Evolutionary conservation across 73 alveolate genomes (phyloP).

Genomic region (Tetrahymena elliotti): DNA sequence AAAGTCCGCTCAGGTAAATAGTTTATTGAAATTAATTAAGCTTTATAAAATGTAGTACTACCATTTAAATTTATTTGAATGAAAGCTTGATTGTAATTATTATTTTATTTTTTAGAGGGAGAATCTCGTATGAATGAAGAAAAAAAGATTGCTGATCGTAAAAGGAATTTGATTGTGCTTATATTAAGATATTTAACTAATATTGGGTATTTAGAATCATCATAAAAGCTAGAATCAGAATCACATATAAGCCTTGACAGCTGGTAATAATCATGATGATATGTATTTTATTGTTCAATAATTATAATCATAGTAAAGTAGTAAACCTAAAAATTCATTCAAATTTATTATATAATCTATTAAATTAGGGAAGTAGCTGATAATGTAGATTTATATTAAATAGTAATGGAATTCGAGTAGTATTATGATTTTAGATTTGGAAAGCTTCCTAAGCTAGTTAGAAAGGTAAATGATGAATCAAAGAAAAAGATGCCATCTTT

Average conservation of each 20-base stretch:
- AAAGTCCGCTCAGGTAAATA: not conserved
- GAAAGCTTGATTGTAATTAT: not conserved
- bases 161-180: constrained; percentile 70
- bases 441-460: constrained; percentile 79
- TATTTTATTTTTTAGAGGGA: constrained; percentile 50
- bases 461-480: constrained; percentile 65
- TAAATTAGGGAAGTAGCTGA: constrained; percentile 78
- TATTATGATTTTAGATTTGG: constrained; percentile 81
- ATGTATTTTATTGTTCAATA: not conserved
- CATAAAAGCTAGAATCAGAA: constrained; percentile 70
- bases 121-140: constrained; percentile 88
- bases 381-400: constrained; percentile 87
- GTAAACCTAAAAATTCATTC: not conserved
- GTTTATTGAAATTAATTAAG: too few species aligned
- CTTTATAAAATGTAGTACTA: too few species aligned
- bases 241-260: constrained; percentile 78
- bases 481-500: constrained; percentile 49
- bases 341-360: not conserved
- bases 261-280: constrained; percentile 24
- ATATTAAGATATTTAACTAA: constrained; percentile 68
- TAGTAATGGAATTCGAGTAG: constrained; percentile 90
- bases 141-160: constrained; percentile 74
- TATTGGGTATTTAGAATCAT: constrained; percentile 81
- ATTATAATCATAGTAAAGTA: not conserved
- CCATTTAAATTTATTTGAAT: too few species aligned